Conservation (phyloP, 164 flowering plant genomes). For the Umbilicus rupestris region DNA sequence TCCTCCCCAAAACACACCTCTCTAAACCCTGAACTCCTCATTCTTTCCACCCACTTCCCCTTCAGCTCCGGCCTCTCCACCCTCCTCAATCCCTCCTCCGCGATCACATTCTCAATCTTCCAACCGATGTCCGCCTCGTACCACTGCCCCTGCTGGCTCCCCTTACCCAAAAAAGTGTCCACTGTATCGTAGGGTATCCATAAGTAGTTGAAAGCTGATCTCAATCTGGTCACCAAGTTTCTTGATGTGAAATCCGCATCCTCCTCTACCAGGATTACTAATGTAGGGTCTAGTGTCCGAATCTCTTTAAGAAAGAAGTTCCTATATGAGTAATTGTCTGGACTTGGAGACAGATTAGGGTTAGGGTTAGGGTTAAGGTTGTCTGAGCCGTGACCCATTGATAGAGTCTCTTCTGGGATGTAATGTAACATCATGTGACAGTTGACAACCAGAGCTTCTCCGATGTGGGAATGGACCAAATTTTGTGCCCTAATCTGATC, state of each 20-base stretch:
- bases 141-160: slow-evolving; percentile 72
- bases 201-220: slow-evolving; percentile 69
- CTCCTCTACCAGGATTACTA: slow-evolving; percentile 71
- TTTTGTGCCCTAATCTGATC: slow-evolving; percentile 47
- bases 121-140: slow-evolving; percentile 72
- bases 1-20: slow-evolving; percentile 51
- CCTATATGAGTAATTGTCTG: slow-evolving; percentile 26
- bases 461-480: slow-evolving; percentile 17
- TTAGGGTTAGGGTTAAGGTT: background rate
- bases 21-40: slow-evolving; percentile 52
- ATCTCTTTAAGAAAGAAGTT: slow-evolving; percentile 42
- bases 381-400: slow-evolving; percentile 6
- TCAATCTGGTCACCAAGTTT: slow-evolving; percentile 47
- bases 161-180: slow-evolving; percentile 61
- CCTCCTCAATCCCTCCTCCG: slow-evolving; percentile 54
- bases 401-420: slow-evolving; percentile 59
- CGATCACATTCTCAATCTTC: slow-evolving; percentile 86
- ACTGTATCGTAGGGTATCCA: slow-evolving; percentile 87
- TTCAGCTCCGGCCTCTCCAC: slow-evolving; percentile 72
- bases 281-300: slow-evolving; percentile 53
- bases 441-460: slow-evolving; percentile 67
- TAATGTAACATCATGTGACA: slow-evolving; percentile 83
- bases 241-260: slow-evolving; percentile 78
- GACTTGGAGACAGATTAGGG: slow-evolving; percentile 6
- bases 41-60: slow-evolving; percentile 65